Base-by-base conservation (phyloP, 1,284 basidiomycete species). In the Boletus semigastroideus region DNA sequence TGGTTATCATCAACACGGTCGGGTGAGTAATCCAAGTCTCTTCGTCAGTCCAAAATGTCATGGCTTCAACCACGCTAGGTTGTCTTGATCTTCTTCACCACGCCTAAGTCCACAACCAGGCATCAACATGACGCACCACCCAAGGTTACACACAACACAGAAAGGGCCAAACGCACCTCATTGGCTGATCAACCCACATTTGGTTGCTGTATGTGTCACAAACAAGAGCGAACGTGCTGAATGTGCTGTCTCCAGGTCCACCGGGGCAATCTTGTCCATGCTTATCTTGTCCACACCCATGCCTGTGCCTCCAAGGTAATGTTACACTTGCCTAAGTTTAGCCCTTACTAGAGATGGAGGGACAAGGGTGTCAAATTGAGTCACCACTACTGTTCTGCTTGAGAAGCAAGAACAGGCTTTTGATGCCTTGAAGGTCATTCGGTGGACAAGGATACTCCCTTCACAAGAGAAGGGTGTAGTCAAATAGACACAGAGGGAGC, bases 201-300 rank as follows among this genome's bases (percentile, higher is more conserved):
- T 86, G 70, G 75, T 80, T 40, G 77, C 73, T 1, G 84, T 77
- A 28, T 87, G 74, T 22, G 74, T 74, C 4, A 74, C 65, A 55
- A 90, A 89, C 46, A 88, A 54, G 0, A 58, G 47, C 25, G 83
- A 83, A 64, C 86, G 88, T 31, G 81, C 73, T 8, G 86, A 83
- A n/a, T 86, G 74, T 5, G 87, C 87, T 3, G 74, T 74, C 60
- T 86, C 80, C 0, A 79, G 69, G 54, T 87, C 68, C 79, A 38
- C 82, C 59, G 84, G 72, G 33, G 76, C 75, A 3, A 78, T 64
- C 48, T 62, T 58, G 11, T 52, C 59, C 39, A 11, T 27, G 1
- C 51, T 19, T 8, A n/a, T 6, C 25, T 25, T 25, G 25, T 25
- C 25, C 25, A 25, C 25, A 7, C 25, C 25, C 25, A 7, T 6